A percentile compares a stretch with the other conserved stretches of the same genome.
These are phyloP conservation scores for Colletotrichum tofieldiae DNA, from an alignment of 2,329 filamentous ascomycete species.

Conservation along the genomic window DNA sequence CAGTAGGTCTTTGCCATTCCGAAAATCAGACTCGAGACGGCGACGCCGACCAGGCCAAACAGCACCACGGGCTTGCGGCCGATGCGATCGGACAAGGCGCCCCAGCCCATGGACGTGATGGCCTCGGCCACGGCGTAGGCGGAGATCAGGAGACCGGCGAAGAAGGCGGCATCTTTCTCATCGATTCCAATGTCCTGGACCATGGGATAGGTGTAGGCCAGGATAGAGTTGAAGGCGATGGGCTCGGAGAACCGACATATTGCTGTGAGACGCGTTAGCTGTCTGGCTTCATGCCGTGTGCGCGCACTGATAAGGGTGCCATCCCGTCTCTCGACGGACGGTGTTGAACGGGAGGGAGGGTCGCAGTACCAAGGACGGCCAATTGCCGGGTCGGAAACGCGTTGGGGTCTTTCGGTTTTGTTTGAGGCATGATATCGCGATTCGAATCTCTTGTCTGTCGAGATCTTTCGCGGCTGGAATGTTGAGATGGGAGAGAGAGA, in stretches of 20 bases:
- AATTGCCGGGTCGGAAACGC: conserved; percentile 39
- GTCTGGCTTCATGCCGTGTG: background rate
- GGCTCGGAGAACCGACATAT: conserved; percentile 63
- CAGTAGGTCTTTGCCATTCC: conserved; percentile 59
- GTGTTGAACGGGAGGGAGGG: background rate
- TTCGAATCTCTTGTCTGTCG: conserved; percentile 10
- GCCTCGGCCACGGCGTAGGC: conserved; percentile 62
- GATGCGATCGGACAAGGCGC: conserved; percentile 57
- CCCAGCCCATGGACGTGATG: conserved; percentile 60
- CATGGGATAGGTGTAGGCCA: conserved; percentile 61
- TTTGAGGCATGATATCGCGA: conserved; percentile 32
- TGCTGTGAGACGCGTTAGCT: conserved; percentile 48
- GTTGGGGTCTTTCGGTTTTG: conserved; percentile 37
- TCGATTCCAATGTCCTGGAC: conserved; percentile 56
- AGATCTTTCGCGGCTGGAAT: conserved; percentile 1
- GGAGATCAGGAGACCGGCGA: conserved; percentile 63
- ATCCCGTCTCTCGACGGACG: background rate
- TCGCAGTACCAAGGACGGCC: conserved; percentile 36
- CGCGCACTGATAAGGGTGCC: background rate
- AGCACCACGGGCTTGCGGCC: conserved; percentile 53
- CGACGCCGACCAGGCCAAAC: conserved; percentile 51
- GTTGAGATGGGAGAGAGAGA: background rate
- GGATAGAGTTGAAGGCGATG: conserved; percentile 62
- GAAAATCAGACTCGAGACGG: conserved; percentile 59
- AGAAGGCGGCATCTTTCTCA: conserved; percentile 61